Evolutionary conservation across 768 basidiomycete genomes (phyloP), one percentile per base, ranked within the genome.

Genomic region (Phaffia australis): DNA sequence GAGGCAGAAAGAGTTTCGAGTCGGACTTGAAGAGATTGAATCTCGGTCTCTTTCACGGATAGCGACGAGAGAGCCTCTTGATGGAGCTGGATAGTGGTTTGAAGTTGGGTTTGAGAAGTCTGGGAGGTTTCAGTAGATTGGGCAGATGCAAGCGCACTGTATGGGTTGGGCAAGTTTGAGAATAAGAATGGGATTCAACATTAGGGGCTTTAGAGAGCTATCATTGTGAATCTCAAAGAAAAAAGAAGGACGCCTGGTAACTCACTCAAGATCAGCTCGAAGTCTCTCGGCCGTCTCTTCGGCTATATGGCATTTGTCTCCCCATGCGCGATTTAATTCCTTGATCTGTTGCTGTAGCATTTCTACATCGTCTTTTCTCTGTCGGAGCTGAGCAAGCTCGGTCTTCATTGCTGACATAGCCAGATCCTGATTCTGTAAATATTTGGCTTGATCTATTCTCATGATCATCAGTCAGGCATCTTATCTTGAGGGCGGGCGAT

Each of bases 341-440:
- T 65, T 50, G 35, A 51, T 32, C 25, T 65, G 51, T 16, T 59
- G 56, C 11, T 50, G 56, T 21, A 60, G 18, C n/a, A 47, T 29
- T 48, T 65, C 64, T 23, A 65, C 64, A 23, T 65, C 50, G 64
- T 65, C 64, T 15, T 50, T 58, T n/a, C 64, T n/a, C 48, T 60
- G 56, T 32, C 64, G 64, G n/a, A 65, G 57, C 55, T 65, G 47
- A 14, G 25, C 48, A 18, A 65, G 32, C 19, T 65, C 64, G 29
- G 27, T 48, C 57, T 65, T 65, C 21, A 58, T 56, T 16, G 57
- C 29, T 5, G 42, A 46, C 21, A 65, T 47, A 30, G 64, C 60
- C 29, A 59, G 25, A 50, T 59, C 50, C 48, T 59, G 58, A 21
- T 47, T 52, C 35, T 65, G 56, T 9, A 65, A 56, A 35, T 65